Evolutionary conservation across 2,329 filamentous ascomycete genomes (phyloP), one percentile per base, ranked within the genome.

Genomic region (Calonectria montana): DNA sequence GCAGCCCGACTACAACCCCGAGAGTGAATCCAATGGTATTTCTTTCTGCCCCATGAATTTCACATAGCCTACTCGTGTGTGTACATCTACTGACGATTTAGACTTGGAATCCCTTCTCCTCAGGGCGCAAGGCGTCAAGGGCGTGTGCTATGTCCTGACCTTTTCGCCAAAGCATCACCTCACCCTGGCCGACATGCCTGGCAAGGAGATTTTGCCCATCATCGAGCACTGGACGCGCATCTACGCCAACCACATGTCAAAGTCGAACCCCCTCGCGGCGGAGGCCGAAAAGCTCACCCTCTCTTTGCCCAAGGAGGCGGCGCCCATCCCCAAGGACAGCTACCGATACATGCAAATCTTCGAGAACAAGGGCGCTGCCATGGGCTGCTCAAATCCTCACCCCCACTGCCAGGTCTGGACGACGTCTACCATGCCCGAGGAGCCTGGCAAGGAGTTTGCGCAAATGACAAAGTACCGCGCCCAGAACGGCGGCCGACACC

Each of bases 331-430:
- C 5, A 91, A 88, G 64, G 90, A 94, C 65, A 94, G 97, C 84
- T 95, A 97, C 79, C 91, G 94, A 66, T 98, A 97, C 85, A 98
- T 99, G 96, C 97, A 99, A 82, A 98, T 99, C 75, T 99, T 99
- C 74, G 97, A 99, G 86, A 99, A 99, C 87, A 99, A 99, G 85
- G 97, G 97, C 64, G 92, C 94, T 1, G 95, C 96, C 13, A 99
- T 99, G 97, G 97, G 97, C 64, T 99, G 97, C 87, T 98, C 96
- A 1, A 99, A 99, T 83, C 97, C 97, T 1, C 97, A 99, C 83
- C 97, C 97, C 0, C 97, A 99, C 84, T 96, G 97, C 71, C 97
- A 99, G 83, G 89, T 98, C 74, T 99, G 97, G 97, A 97, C 95
- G 2, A 97, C 96, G 0, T 98, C 94, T 25, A 93, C 92, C 8